Base-by-base conservation (phyloP, 768 basidiomycete genomes). In the Phaeotremella skinneri region DNA sequence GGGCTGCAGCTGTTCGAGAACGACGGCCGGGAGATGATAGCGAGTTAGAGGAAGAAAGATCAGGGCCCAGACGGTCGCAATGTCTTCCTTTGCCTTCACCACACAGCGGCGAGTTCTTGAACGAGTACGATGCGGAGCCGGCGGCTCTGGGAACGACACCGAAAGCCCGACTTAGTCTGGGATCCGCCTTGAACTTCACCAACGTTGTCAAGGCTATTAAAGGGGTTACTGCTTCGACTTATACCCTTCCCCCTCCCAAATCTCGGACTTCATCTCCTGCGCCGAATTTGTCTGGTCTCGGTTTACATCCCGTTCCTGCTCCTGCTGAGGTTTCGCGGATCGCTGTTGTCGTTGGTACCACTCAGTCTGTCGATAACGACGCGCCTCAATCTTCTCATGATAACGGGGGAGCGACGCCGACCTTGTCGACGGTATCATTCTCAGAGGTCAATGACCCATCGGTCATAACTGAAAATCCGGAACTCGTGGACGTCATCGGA, bases 351-450 rank as follows among this genome's bases (percentile, higher is more conserved):
- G 59, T 66, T 16, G 64, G 63, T 4, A 63, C 62, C 16, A 58
- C 61, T 5, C 48, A 53, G 25, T 41, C 62, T 11, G 34, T 30
- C 9, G 59, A 61, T 13, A 1, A 39, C 7, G 59, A 51, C 16
- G 16, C 17, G 1, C 21, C 25, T 6, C 32, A 49, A 17, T 45
- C 34, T 4, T 27, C 45, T 13, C 49, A 58, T 25, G 57, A 59
- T 37, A 13, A 30, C 13, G 65, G 65, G 17, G 69, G 67, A 13
- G 66, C 61, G 26, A 69, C 72, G 16, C 67, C 72, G 0, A 73
- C 72, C 3, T 37, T 73, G 27, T 73, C 72, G 29, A 73, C 72
- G 29, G 32, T 69, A 14, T 70, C 69, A 0, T 63, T 70, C 52
- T 73, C 72, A 5, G 72, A 73, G 37, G 67, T 55, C 17, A 43